These are phyloP conservation scores for Fistulinella cinereoalba DNA, from an alignment of 1,284 basidiomycete species.

Conservation along the genomic window DNA sequence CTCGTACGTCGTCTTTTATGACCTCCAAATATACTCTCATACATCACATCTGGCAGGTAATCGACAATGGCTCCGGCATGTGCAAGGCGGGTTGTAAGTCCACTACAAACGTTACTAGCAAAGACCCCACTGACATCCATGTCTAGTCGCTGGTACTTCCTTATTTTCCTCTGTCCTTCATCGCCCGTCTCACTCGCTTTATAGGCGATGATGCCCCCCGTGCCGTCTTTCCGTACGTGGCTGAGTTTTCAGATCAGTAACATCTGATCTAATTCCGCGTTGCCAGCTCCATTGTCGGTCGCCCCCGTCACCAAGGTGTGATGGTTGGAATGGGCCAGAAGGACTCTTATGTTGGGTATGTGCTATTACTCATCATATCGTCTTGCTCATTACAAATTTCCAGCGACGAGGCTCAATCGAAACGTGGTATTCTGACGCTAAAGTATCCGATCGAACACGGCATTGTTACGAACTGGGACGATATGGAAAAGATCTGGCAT, in stretches of 20 bases:
- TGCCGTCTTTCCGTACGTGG: conserved; percentile 66
- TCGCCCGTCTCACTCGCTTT: not conserved
- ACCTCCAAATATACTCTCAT: not conserved
- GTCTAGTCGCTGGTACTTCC: conserved; percentile 26
- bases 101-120: not conserved
- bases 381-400: not conserved
- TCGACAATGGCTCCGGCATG: conserved; percentile 69
- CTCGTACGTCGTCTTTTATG: conserved; percentile 32
- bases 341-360: conserved; percentile 77
- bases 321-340: conserved; percentile 84
- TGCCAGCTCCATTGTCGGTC: conserved; percentile 76
- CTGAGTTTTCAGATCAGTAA: conserved; percentile 6
- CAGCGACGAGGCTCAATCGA: conserved; percentile 86
- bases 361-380: not conserved
- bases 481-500: conserved; percentile 87
- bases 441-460: conserved; percentile 76
- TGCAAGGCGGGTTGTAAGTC: conserved; percentile 63
- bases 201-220: conserved; percentile 75
- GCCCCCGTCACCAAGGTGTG: conserved; percentile 84
- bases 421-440: conserved; percentile 90
- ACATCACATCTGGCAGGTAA: conserved; percentile 40
- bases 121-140: conserved; percentile 5
- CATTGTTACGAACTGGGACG: conserved; percentile 94
- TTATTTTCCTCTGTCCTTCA: not conserved
- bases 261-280: conserved; percentile 8